phyloP scores from a whole-genome alignment of 1,139 yeast species.

The Suhomyces terraborum region DNA sequence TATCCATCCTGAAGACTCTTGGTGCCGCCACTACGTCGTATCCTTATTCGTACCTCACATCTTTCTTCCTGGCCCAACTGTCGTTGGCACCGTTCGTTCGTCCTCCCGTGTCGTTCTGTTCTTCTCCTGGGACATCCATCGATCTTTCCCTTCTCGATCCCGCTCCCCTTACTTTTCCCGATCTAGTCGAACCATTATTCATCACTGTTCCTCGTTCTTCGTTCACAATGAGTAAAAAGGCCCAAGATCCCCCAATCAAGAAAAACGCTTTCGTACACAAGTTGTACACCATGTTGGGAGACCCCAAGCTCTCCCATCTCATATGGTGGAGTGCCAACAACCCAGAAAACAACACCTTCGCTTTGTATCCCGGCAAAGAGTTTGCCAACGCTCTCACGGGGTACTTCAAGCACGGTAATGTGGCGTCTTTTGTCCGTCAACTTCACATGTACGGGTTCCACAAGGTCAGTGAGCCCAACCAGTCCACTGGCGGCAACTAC shows the following conservation, averaged over 20 bases:
- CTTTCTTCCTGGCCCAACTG: neutral
- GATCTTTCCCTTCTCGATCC: neutral
- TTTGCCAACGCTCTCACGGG: conserved; percentile 46
- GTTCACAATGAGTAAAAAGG: conserved; percentile 19
- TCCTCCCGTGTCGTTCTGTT: neutral
- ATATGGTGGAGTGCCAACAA: conserved; percentile 80
- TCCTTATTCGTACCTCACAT: too few species aligned
- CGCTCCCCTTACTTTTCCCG: neutral
- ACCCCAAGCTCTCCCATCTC: conserved; percentile 45
- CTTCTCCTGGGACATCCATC: too few species aligned
- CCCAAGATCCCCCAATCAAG: conserved; percentile 36
- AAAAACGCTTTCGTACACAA: conserved; percentile 68
- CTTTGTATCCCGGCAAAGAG: conserved; percentile 58
- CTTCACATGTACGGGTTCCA: conserved; percentile 54
- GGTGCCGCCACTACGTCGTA: too few species aligned
- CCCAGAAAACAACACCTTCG: conserved; percentile 59
- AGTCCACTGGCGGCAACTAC: conserved; percentile 9
- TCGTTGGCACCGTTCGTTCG: too few species aligned
- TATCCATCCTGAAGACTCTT: too few species aligned
- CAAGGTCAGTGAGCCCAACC: conserved; percentile 49
- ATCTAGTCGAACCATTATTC: too few species aligned
- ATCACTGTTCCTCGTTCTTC: too few species aligned
- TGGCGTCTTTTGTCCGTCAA: conserved; percentile 50
- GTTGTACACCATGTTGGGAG: conserved; percentile 59
- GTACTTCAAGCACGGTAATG: conserved; percentile 50